A percentile compares a stretch with the other conserved stretches of the same genome.
phyloP scores from a whole-genome alignment of 1,139 yeast species.

The Wickerhamiella pararugosa region DNA sequence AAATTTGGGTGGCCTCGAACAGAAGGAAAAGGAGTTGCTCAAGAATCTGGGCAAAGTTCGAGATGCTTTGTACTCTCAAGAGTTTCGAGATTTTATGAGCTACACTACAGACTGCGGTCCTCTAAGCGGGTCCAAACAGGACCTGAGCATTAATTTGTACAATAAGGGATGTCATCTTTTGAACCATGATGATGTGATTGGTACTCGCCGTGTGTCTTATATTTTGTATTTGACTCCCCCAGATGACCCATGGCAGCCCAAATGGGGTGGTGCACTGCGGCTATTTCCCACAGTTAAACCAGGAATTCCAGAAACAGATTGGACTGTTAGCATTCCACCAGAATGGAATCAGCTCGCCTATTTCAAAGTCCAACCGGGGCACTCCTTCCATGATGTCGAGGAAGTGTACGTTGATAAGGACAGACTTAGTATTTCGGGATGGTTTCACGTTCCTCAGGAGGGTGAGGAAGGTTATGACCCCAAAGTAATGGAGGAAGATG shows the following conservation, averaged over 20 bases:
- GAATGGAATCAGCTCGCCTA: slow-evolving; percentile 93
- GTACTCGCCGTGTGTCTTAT: slow-evolving; percentile 83
- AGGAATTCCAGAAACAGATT: slow-evolving; percentile 79
- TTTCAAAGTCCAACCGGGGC: slow-evolving; percentile 91
- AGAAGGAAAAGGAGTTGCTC: slow-evolving; percentile 57
- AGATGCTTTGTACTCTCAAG: slow-evolving; percentile 73
- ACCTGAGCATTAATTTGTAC: slow-evolving; percentile 83
- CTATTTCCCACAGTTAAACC: slow-evolving; percentile 76
- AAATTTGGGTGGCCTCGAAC: slow-evolving; percentile 70
- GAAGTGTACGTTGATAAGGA: slow-evolving; percentile 86
- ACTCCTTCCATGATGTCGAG: slow-evolving; percentile 94
- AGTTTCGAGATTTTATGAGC: slow-evolving; percentile 72
- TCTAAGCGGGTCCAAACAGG: slow-evolving; percentile 76
- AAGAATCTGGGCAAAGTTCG: slow-evolving; percentile 64
- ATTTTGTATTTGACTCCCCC: slow-evolving; percentile 90
- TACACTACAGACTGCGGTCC: slow-evolving; percentile 78
- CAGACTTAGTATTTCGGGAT: slow-evolving; percentile 85
- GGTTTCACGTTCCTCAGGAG: slow-evolving; percentile 94
- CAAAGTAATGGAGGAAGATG: slow-evolving; percentile 58
- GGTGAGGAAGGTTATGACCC: slow-evolving; percentile 65
- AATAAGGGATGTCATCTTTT: slow-evolving; percentile 85
- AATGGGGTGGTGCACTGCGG: slow-evolving; percentile 85
- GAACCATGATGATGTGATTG: slow-evolving; percentile 96
- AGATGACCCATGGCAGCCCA: slow-evolving; percentile 66
- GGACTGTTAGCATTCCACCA: slow-evolving; percentile 56